Evolutionary conservation across 2,329 filamentous ascomycete species (phyloP), one percentile per base, ranked within the genome.

Genomic region (Diaporthe caulivora): DNA sequence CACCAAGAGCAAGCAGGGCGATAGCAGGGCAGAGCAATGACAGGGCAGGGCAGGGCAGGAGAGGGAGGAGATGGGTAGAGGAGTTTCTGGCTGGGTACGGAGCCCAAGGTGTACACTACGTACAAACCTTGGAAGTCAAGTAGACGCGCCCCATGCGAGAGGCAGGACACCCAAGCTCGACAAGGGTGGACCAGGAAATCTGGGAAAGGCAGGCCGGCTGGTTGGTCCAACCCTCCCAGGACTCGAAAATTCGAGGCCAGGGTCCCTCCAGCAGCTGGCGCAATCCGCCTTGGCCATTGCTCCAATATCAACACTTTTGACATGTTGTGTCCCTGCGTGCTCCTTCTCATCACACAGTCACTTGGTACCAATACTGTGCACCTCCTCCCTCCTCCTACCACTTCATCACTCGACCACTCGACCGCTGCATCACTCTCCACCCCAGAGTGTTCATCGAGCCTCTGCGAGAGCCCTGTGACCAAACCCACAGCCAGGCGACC

Each of bases 281-380:
- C 62, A 67, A 67, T 67, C 62, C 34, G 47, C 62, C 62, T 67
- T 67, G 62, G 62, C 47, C 62, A 24, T 40, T 67, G 62, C 62
- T 67, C 62, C 62, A 67, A 67, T 67, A 67, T 67, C 62, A 67
- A 67, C 62, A 53, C 62, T 53, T 67, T 67, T 67, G 62, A 67
- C 31, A 40, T 51, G 31, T 47, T 53, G 29, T 53, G 29, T 67
- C 47, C 62, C 62, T 67, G 62, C 40, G 37, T 29, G 31, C 51
- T 31, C n/a, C 62, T 29, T 13, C 47, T 65, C 29, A 13, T 42
- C 17, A 24, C 44, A 37, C 44, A 26, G 62, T 65, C 44, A n/a
- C 62, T 34, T 34, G 34, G 5, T 34, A 5, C 34, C 34, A 34
- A 34, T 34, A 34, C 34, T 26, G 62, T 51, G 62, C 60, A n/a